A percentile compares a stretch with the other conserved stretches of the same genome.
phyloP scores from a whole-genome alignment of 805 yeast species.

The Nakazawaea wyomingensis region DNA sequence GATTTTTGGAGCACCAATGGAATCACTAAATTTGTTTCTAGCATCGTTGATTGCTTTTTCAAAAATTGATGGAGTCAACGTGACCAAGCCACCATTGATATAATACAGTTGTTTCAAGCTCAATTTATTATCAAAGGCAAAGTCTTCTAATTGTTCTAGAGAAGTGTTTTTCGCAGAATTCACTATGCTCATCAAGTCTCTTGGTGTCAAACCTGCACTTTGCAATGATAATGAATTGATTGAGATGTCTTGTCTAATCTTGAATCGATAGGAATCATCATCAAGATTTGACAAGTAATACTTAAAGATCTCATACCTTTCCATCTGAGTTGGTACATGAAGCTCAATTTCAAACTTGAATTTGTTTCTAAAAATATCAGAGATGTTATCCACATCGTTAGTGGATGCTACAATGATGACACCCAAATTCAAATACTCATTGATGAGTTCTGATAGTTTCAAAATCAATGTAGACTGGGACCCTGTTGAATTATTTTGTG shows the following conservation, averaged over 20 bases:
- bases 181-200: constrained; percentile 71
- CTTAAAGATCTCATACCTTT: constrained; percentile 59
- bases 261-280: constrained; percentile 16
- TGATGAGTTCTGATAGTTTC: constrained; percentile 52
- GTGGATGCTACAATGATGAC: constrained; percentile 61
- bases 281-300: constrained; percentile 23
- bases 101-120: constrained; percentile 30
- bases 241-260: constrained; percentile 46
- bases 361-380: constrained; percentile 58
- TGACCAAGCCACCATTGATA: constrained; percentile 52
- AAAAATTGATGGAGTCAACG: constrained; percentile 55
- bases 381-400: constrained; percentile 62
- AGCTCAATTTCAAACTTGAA: constrained; percentile 75
- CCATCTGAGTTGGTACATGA: constrained; percentile 73
- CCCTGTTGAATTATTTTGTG: constrained; percentile 30
- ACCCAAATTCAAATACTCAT: constrained; percentile 44
- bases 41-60: constrained; percentile 73
- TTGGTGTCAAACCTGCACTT: constrained; percentile 89
- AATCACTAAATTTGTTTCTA: constrained; percentile 81
- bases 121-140: constrained; percentile 21
- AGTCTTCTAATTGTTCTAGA: constrained; percentile 37
- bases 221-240: constrained; percentile 62
- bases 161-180: constrained; percentile 58
- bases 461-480: constrained; percentile 43
- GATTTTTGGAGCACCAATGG: constrained; percentile 94